Evolutionary conservation across 495 filamentous ascomycete species (phyloP).

Genomic region (Durotheca rogersii): DNA sequence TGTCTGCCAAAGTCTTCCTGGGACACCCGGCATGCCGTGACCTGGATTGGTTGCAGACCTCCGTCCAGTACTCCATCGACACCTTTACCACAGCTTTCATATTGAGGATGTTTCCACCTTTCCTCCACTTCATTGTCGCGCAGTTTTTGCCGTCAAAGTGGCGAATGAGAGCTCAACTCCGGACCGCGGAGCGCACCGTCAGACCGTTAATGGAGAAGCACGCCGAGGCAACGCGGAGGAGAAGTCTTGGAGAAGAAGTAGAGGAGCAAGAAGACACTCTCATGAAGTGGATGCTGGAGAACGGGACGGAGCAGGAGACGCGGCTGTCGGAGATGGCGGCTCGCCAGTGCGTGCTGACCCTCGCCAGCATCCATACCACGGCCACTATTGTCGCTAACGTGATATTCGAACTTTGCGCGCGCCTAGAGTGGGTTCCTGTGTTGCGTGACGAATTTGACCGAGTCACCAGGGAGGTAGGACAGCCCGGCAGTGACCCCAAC

Average conservation of each 20-base stretch:
- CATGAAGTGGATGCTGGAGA: slow-evolving; percentile 5
- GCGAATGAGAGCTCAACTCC: background rate
- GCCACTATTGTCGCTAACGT: slow-evolving; percentile 11
- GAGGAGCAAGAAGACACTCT: slow-evolving; percentile 4
- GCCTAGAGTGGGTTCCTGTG: slow-evolving; percentile 1
- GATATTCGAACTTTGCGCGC: slow-evolving; percentile 4
- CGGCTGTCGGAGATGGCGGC: slow-evolving; percentile 5
- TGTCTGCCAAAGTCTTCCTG: slow-evolving; percentile 48
- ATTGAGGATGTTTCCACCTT: slow-evolving; percentile 1
- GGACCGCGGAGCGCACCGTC: background rate
- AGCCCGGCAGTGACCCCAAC: no score
- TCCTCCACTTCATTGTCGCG: background rate
- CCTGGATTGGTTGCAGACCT: slow-evolving; percentile 47
- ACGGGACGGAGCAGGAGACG: background rate
- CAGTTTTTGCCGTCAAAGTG: background rate
- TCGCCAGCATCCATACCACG: slow-evolving; percentile 40
- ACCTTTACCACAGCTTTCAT: slow-evolving; percentile 38
- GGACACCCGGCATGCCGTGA: slow-evolving; percentile 45
- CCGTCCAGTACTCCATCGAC: slow-evolving; percentile 47
- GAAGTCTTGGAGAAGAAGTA: background rate
- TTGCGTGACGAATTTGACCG: background rate
- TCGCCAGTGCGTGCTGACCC: slow-evolving; percentile 16
- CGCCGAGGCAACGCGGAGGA: slow-evolving; percentile 2
- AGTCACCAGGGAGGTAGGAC: no score
- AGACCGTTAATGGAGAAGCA: background rate